Conservation (phyloP, 495 filamentous ascomycete species). For the Talaromyces thailandensis region DNA sequence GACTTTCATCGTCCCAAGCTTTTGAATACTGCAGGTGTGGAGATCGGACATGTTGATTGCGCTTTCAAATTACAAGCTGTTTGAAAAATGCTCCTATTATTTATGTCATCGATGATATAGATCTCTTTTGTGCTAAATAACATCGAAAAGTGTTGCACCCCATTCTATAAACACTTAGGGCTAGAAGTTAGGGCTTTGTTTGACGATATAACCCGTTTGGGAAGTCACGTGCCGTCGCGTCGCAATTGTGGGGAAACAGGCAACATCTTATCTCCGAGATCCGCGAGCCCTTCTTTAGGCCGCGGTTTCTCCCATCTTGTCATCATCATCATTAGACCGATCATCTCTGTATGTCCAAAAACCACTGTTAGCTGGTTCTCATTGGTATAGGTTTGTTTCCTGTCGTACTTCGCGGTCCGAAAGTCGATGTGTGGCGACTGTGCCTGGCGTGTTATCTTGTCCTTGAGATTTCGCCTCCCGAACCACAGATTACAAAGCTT, state of each 20-base stretch:
- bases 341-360: too few relatives aligned
- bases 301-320: background rate
- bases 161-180: background rate
- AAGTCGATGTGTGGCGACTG: background rate
- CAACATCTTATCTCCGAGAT: constrained; percentile 3
- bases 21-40: constrained; percentile 24
- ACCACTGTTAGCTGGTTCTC: background rate
- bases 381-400: background rate
- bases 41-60: constrained; percentile 18
- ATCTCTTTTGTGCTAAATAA: too few relatives aligned
- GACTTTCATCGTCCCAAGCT: constrained; percentile 20
- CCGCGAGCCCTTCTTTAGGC: background rate
- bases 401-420: background rate
- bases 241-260: background rate
- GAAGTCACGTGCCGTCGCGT: constrained; percentile 4
- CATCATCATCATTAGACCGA: too few relatives aligned
- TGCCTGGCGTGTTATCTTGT: background rate
- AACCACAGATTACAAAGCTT: constrained; percentile 7
- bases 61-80: constrained; percentile 12
- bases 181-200: background rate
- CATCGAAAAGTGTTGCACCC: too few relatives aligned
- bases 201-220: background rate
- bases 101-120: too few relatives aligned
- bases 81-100: background rate
- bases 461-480: constrained; percentile 1